Evolutionary conservation across 2,329 filamentous ascomycete species (phyloP).

Genomic region (Penicillium sp.): DNA sequence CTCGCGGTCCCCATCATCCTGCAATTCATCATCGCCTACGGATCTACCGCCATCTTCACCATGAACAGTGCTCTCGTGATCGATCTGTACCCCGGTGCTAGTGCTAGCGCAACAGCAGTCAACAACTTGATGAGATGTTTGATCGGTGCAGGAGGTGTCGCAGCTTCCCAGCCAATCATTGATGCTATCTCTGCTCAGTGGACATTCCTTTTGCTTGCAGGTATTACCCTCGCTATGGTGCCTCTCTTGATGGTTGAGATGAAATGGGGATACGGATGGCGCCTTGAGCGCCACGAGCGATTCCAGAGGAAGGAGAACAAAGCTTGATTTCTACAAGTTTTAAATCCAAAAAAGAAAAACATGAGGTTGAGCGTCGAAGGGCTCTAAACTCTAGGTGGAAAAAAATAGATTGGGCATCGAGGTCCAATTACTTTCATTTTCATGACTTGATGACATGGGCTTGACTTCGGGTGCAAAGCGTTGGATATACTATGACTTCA

Average conservation of each 20-base stretch:
- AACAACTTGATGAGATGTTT: conserved; percentile 41
- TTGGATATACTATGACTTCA: background rate
- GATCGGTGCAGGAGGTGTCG: conserved; percentile 39
- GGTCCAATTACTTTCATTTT: background rate
- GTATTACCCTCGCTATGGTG: conserved; percentile 26
- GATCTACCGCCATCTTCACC: conserved; percentile 37
- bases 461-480: background rate
- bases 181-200: conserved; percentile 32
- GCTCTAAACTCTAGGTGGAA: background rate
- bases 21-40: conserved; percentile 41
- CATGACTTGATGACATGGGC: conserved; percentile 7
- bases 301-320: conserved; percentile 12
- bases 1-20: conserved; percentile 40
- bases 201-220: conserved; percentile 31
- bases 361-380: background rate
- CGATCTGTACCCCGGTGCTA: conserved; percentile 37
- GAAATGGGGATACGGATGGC: conserved; percentile 31
- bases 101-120: conserved; percentile 40
- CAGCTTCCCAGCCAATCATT: conserved; percentile 35
- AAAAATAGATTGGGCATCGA: background rate
- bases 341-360: too few relatives aligned
- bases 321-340: background rate
- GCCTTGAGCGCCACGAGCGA: conserved; percentile 24
- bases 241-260: conserved; percentile 29
- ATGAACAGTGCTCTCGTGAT: conserved; percentile 41